Base-by-base conservation (phyloP, 768 basidiomycete species). In the Glaciozyma antarctica region DNA sequence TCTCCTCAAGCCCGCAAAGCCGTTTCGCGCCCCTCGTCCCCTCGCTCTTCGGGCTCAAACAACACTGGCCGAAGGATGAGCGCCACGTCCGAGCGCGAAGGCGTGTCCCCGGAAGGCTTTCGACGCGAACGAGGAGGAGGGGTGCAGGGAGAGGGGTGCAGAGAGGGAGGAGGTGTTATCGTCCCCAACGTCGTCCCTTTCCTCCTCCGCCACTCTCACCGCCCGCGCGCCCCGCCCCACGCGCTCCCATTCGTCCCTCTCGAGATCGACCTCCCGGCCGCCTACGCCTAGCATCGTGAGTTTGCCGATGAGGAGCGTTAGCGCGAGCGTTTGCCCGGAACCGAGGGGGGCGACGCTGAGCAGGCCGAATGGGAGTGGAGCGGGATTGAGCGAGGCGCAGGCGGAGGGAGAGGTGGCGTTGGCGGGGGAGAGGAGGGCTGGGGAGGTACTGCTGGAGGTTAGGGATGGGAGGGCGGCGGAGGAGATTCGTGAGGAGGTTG, bases 11-110 rank as follows among this genome's bases (percentile, higher is more conserved):
- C 38, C 13, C 38, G 38, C 44, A 19, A 52, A 13, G 15, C 51
- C 26, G 49, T 24, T 24, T 24, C 51, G 4, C 24, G 24, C 51
- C 26, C 24, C 19, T 52, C 26, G 26, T 16, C 21, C 10, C 51
- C 30, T n/a, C 32, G n/a, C 19, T 24, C 58, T 5, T 12, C 1
- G 19, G 49, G 26, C 49, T 26, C 21, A 6, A 52, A 24, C 26
- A 52, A 24, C 24, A 52, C 24, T 3, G 65, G 66, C 62, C 65
- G 28, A 61, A 63, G 64, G 47, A 63, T 49, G 41, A 63, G 60
- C 41, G 49, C 26, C 17, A 55, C 22, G 59, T 24, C 38, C 38
- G 38, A 41, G 38, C 58, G 54, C 22, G 55, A 55, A 43, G 64
- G 58, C 34, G 54, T 28, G 22, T 22, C 7, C 15, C 17, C 24